Conservation (phyloP, 2,329 filamentous ascomycete genomes). For the Colletotrichum aenigma region DNA sequence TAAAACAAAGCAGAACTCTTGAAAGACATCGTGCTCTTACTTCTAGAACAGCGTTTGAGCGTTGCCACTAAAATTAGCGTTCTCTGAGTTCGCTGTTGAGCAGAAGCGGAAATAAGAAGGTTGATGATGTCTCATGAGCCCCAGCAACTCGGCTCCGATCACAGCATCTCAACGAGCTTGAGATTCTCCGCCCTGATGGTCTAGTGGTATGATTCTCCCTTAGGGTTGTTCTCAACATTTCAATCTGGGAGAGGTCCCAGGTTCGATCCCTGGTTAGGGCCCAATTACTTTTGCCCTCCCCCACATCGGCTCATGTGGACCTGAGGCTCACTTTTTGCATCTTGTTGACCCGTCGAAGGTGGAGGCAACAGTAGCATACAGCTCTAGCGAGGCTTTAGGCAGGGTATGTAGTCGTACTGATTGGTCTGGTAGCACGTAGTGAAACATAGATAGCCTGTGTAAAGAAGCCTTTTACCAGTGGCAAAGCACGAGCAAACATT, state of each 20-base stretch:
- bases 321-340: background rate
- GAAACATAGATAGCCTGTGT: background rate
- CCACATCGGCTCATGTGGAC: background rate
- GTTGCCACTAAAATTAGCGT: background rate
- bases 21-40: background rate
- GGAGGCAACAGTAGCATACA: background rate
- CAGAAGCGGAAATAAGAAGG: background rate
- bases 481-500: background rate
- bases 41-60: background rate
- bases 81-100: background rate
- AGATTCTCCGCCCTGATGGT: background rate
- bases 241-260: background rate
- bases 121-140: rapidly evolving
- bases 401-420: background rate
- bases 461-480: background rate
- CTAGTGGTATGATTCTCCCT: constrained; percentile 11
- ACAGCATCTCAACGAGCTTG: background rate
- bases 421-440: background rate
- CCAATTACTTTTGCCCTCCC: background rate
- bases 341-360: background rate
- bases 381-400: background rate
- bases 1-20: background rate
- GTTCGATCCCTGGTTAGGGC: constrained; percentile 8
- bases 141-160: background rate
- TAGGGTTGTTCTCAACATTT: background rate